Evolutionary conservation across 306 rosid species (phyloP).

Genomic region (Comarum palustre): DNA sequence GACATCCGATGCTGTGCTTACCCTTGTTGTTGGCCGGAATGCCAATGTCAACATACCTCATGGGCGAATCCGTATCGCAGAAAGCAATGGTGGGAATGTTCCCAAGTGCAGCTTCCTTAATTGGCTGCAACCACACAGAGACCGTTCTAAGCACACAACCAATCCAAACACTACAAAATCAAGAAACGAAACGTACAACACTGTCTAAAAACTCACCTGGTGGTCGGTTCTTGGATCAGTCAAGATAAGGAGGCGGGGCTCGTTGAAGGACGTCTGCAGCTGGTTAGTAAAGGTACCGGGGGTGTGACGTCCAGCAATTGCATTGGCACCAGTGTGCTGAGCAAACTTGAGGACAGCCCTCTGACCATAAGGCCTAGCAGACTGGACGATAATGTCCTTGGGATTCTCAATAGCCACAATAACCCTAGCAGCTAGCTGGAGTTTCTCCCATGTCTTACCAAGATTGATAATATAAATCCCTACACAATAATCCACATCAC

Average conservation of each 20-base stretch:
- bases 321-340: slow-evolving; percentile 73
- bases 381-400: slow-evolving; percentile 70
- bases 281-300: slow-evolving; percentile 93
- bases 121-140: slow-evolving; percentile 54
- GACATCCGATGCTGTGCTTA: slow-evolving; percentile 88
- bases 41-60: slow-evolving; percentile 83
- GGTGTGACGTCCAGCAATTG: slow-evolving; percentile 84
- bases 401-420: slow-evolving; percentile 84
- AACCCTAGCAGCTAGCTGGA: slow-evolving; percentile 79
- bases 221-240: slow-evolving; percentile 95
- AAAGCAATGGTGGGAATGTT: slow-evolving; percentile 91
- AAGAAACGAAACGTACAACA: neutral
- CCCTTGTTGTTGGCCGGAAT: slow-evolving; percentile 98
- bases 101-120: slow-evolving; percentile 88
- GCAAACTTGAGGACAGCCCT: slow-evolving; percentile 82
- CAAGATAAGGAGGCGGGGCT: slow-evolving; percentile 85
- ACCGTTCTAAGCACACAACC: neutral
- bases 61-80: slow-evolving; percentile 87
- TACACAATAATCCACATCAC: slow-evolving; percentile 16
- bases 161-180: neutral
- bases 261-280: slow-evolving; percentile 76
- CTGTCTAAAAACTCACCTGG: slow-evolving; percentile 45
- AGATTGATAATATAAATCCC: slow-evolving; percentile 80
- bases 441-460: slow-evolving; percentile 81
- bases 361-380: slow-evolving; percentile 83